These are phyloP conservation scores for Clarireedia homoeocarpa DNA, from an alignment of 2,329 filamentous ascomycete genomes.

Conservation along the genomic window DNA sequence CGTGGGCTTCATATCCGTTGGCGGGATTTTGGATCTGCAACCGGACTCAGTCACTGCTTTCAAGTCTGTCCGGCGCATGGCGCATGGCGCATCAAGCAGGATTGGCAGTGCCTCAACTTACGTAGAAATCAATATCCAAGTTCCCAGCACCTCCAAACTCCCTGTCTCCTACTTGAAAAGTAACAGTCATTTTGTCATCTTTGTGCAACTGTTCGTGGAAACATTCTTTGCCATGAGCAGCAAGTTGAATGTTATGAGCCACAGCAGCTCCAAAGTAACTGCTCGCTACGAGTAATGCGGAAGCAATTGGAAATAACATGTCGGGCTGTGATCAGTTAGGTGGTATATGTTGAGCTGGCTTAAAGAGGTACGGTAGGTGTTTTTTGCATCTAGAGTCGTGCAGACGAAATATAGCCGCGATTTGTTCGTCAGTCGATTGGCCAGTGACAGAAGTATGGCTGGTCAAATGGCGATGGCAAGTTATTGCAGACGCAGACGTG, in stretches of 20 bases:
- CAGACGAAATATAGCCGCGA: no score
- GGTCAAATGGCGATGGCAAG: background rate
- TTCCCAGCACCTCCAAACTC: constrained; percentile 94
- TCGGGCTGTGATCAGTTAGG: background rate
- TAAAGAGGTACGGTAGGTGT: background rate
- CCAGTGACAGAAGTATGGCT: no score
- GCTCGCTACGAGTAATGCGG: constrained; percentile 24
- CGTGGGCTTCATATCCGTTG: constrained; percentile 68
- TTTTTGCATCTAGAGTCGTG: background rate
- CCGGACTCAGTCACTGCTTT: constrained; percentile 13
- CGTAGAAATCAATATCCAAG: constrained; percentile 96
- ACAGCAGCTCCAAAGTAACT: constrained; percentile 45
- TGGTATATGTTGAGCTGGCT: background rate
- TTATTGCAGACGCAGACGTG: background rate
- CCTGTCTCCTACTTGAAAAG: constrained; percentile 93
- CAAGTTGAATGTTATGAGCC: constrained; percentile 94
- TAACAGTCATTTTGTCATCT: constrained; percentile 97
- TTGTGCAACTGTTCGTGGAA: constrained; percentile 90
- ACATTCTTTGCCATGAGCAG: constrained; percentile 89
- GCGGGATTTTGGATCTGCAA: constrained; percentile 68
- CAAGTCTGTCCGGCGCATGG: background rate
- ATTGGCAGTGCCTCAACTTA: constrained; percentile 38
- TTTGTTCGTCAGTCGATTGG: no score
- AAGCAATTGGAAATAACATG: constrained; percentile 29
- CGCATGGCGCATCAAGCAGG: background rate